These are phyloP conservation scores for Decorospora gaudefroyi DNA, from an alignment of 2,329 filamentous ascomycete species.

Conservation along the genomic window DNA sequence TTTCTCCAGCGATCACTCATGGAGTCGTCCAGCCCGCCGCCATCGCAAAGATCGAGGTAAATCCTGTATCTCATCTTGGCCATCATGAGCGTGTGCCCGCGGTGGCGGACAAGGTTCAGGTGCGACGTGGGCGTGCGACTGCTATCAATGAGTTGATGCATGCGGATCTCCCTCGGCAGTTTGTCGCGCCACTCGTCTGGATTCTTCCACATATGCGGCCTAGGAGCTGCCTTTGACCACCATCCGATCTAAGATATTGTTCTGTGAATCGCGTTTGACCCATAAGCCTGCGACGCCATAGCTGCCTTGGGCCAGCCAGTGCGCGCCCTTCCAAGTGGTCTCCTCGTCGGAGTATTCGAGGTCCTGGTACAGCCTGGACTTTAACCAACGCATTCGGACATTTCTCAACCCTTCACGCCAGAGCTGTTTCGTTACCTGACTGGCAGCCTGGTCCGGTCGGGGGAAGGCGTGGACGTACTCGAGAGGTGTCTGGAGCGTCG, in stretches of 20 bases:
- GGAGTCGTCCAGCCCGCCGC: slow-evolving; percentile 1
- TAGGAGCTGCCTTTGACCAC: slow-evolving; percentile 11
- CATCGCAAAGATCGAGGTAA: slow-evolving; percentile 9
- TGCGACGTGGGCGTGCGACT: background rate
- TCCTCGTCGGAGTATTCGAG: background rate
- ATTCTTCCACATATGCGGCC: slow-evolving; percentile 1
- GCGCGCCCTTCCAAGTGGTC: background rate
- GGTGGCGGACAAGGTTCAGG: slow-evolving; percentile 3
- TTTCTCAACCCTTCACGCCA: too few species aligned
- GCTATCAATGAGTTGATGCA: slow-evolving; percentile 15
- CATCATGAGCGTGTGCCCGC: slow-evolving; percentile 19
- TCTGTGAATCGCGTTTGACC: background rate
- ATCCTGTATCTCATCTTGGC: slow-evolving; percentile 5
- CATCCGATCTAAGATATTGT: slow-evolving; percentile 6
- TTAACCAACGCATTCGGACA: too few species aligned
- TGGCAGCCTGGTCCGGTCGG: too few species aligned
- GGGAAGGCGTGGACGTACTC: too few species aligned
- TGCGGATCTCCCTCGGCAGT: slow-evolving; percentile 12
- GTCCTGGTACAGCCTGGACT: background rate
- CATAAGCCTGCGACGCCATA: background rate
- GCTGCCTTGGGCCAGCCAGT: background rate
- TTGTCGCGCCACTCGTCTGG: slow-evolving; percentile 6
- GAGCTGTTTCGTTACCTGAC: too few species aligned
- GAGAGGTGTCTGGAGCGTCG: too few species aligned
- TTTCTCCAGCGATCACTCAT: background rate